phyloP scores from a whole-genome alignment of 768 basidiomycete genomes.

The Boletus rex-veris region DNA sequence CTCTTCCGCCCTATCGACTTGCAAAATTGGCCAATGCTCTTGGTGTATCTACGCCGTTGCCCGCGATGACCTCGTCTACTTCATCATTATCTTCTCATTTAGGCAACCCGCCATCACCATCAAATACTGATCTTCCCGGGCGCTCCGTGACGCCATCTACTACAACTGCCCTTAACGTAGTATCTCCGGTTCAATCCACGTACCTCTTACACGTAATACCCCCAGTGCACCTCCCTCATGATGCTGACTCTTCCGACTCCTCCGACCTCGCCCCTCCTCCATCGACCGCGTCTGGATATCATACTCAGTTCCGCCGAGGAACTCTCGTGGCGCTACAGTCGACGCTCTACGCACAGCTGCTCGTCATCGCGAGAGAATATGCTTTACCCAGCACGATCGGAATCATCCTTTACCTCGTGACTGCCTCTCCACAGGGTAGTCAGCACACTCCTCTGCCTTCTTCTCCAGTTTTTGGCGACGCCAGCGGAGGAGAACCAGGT shows the following conservation, averaged over 20 bases:
- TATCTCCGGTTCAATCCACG: slow-evolving; percentile 48
- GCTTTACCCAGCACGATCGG: slow-evolving; percentile 85
- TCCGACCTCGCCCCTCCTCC: slow-evolving; percentile 52
- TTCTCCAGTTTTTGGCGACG: slow-evolving; percentile 19
- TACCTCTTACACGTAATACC: slow-evolving; percentile 85
- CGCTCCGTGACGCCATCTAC: slow-evolving; percentile 52
- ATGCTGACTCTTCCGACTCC: slow-evolving; percentile 41
- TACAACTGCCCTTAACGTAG: slow-evolving; percentile 37
- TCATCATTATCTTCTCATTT: slow-evolving; percentile 12
- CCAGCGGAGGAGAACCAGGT: slow-evolving; percentile 55
- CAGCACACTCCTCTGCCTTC: slow-evolving; percentile 16
- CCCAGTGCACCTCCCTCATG: slow-evolving; percentile 67
- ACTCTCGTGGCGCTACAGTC: slow-evolving; percentile 84
- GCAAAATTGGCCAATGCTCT: slow-evolving; percentile 85
- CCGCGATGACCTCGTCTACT: slow-evolving; percentile 37
- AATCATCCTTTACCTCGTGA: slow-evolving; percentile 77
- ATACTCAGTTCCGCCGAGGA: slow-evolving; percentile 76
- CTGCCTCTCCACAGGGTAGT: slow-evolving; percentile 27
- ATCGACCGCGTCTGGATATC: slow-evolving; percentile 65
- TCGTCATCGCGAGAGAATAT: slow-evolving; percentile 90
- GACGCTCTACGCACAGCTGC: slow-evolving; percentile 76
- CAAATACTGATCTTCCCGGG: slow-evolving; percentile 34
- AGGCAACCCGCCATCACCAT: slow-evolving; percentile 18
- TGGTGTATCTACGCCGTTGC: slow-evolving; percentile 73
- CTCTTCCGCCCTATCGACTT: slow-evolving; percentile 70